These are phyloP conservation scores for Avicennia marina DNA, from an alignment of 257 asterid genomes.

Conservation along the genomic window DNA sequence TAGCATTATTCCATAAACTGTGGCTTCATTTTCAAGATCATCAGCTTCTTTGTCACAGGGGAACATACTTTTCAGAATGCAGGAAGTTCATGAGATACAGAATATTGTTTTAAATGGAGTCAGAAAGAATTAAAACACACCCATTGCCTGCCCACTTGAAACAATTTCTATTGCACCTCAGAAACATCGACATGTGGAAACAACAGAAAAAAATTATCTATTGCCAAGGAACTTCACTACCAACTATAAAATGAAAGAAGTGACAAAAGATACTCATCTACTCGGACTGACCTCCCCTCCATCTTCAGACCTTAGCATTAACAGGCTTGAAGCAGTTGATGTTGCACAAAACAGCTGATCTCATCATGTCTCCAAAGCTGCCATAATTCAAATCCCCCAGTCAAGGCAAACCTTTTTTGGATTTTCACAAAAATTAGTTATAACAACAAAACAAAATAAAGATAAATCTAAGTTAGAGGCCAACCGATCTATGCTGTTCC, in stretches of 20 bases:
- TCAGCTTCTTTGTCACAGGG: no score
- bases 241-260: not conserved
- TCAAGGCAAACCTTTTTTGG: conserved; percentile 23
- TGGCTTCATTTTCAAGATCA: no score
- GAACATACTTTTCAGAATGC: no score
- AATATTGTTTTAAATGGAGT: no score
- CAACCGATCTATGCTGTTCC: conserved; percentile 99
- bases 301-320: conserved; percentile 56
- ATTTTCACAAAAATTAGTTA: conserved; percentile 8
- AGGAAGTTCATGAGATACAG: no score
- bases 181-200: no score
- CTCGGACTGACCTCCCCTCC: conserved; percentile 42
- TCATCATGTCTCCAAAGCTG: conserved; percentile 96
- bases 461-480: conserved; percentile 35
- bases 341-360: conserved; percentile 94
- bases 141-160: no score
- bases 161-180: no score
- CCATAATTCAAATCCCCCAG: conserved; percentile 35
- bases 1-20: no score
- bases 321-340: conserved; percentile 92
- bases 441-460: conserved; percentile 7
- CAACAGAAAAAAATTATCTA: no score
- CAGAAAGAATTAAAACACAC: no score
- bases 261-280: conserved; percentile 17
- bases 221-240: no score